phyloP scores from a whole-genome alignment of 805 yeast genomes.

The Maudiozyma saulgeensis region DNA sequence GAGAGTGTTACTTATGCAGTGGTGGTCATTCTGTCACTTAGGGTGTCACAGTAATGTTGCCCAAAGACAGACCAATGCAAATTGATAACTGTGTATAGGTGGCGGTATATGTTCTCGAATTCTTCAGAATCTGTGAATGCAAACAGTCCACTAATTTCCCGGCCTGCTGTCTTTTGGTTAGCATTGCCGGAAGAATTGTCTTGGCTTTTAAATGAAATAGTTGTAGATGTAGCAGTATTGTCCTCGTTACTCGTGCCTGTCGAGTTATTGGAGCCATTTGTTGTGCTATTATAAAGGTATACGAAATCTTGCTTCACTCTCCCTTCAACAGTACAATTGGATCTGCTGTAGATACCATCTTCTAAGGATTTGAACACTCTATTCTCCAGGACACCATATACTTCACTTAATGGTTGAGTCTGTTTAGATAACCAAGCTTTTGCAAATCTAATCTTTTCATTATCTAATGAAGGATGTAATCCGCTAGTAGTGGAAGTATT shows the following conservation, averaged over 20 bases:
- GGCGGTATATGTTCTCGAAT: constrained; percentile 46
- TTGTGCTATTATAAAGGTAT: constrained; percentile 18
- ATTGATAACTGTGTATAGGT: constrained; percentile 55
- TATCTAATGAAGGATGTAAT: constrained; percentile 21
- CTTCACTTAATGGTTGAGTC: constrained; percentile 72
- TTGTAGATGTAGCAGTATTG: background rate
- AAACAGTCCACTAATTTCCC: constrained; percentile 5
- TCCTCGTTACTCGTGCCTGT: constrained; percentile 1
- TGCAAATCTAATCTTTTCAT: constrained; percentile 40
- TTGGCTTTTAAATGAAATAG: background rate
- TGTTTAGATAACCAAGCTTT: constrained; percentile 76
- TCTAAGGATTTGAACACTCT: constrained; percentile 46
- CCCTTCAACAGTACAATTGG: constrained; percentile 32
- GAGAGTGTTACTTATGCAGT: background rate
- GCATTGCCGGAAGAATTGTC: background rate
- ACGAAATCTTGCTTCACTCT: constrained; percentile 28
- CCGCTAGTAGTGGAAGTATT: background rate
- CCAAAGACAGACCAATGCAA: constrained; percentile 84
- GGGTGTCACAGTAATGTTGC: constrained; percentile 44
- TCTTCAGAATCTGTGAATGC: constrained; percentile 37
- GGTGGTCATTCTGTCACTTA: constrained; percentile 17
- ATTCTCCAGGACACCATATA: constrained; percentile 66
- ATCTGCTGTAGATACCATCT: constrained; percentile 29
- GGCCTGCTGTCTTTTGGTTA: background rate
- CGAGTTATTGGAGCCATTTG: background rate